Conservation (phyloP, 108 stramenopile genomes). For the Nannochloropsis gaditana region DNA sequence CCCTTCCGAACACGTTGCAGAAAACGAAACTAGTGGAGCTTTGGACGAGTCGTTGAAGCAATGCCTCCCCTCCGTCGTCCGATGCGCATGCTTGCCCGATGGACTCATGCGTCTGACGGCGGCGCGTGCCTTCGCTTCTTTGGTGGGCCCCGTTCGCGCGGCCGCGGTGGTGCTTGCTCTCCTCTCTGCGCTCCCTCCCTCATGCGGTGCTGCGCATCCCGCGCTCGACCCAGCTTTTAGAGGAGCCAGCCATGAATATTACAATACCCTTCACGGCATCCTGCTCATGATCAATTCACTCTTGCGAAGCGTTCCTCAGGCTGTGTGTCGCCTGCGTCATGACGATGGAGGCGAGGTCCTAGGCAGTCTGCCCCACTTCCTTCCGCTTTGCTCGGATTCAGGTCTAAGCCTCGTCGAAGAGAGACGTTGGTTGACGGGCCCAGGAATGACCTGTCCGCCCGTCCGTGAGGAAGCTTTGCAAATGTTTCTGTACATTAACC, state of each 20-base stretch:
- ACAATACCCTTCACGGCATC: not conserved
- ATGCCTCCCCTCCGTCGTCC: conserved; percentile 3
- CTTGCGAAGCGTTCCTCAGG: not conserved
- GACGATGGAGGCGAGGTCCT: not conserved
- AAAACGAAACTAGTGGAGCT: not conserved
- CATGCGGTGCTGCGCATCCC: not conserved
- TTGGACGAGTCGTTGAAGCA: not conserved
- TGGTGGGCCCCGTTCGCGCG: not conserved
- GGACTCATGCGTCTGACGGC: conserved; percentile 7
- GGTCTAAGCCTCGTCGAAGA: not conserved
- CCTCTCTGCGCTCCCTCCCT: not conserved
- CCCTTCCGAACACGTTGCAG: not conserved
- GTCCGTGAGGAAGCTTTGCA: not conserved
- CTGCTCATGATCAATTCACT: not conserved
- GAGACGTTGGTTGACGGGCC: not conserved
- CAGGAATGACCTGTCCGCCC: not conserved
- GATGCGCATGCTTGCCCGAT: not conserved
- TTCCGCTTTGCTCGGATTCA: not conserved
- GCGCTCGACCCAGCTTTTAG: not conserved
- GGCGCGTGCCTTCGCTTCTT: not conserved
- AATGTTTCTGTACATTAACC: conserved; percentile 6
- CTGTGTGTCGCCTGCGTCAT: not conserved
- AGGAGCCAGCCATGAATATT: not conserved
- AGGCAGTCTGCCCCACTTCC: not conserved
- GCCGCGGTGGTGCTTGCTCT: not conserved